Conservation (phyloP, 208 protist genomes). For the Histomonas meleagridis region DNA sequence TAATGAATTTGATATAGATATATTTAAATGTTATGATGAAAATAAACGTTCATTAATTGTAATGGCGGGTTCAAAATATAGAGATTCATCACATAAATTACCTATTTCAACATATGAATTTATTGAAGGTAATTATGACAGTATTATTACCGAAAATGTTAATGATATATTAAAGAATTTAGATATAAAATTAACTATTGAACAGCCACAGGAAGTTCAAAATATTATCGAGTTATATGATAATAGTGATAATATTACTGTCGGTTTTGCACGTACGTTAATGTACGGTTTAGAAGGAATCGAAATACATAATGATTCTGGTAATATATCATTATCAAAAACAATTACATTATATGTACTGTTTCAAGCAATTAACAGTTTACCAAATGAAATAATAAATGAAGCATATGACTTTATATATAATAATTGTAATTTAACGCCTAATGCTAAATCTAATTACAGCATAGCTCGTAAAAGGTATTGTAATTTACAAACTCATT, state of each 20-base stretch:
- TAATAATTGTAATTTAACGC: background rate
- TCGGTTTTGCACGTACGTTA: background rate
- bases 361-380: background rate
- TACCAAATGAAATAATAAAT: background rate
- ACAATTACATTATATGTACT: background rate
- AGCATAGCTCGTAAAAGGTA: background rate
- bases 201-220: background rate
- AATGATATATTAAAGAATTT: background rate
- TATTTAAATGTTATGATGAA: background rate
- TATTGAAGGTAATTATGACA: background rate
- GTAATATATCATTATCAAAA: background rate
- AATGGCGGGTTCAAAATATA: background rate
- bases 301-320: background rate
- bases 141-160: background rate
- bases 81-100: background rate
- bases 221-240: background rate
- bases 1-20: background rate
- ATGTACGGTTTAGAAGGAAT: background rate
- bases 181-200: background rate
- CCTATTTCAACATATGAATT: background rate
- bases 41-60: background rate
- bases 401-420: background rate
- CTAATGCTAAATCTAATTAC: background rate
- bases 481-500: background rate
- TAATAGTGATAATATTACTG: background rate